Base-by-base conservation (phyloP, 805 yeast species). In the Hanseniaspora hatyaiensis region DNA sequence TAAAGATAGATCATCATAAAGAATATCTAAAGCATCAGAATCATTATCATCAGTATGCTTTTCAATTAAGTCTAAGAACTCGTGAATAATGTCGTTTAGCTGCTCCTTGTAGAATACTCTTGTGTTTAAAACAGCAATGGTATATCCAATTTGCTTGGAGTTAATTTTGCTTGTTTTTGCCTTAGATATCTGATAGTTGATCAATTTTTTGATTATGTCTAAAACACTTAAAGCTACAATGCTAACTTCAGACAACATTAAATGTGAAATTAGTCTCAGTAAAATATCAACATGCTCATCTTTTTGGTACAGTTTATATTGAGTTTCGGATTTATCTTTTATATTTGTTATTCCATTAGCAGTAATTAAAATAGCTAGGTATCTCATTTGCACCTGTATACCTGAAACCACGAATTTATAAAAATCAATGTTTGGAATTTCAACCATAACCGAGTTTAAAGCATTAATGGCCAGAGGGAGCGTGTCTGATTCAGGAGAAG, bases 31-130 rank as follows among this genome's bases (percentile, higher is more conserved):
- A 5, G 22, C 24, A 4, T 3, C 3, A 8, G 31, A 13, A 18
- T 15, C 16, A 12, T 20, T n/a, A 1, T n/a, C 50, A 8, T 45
- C 42, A 15, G 30, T 12, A 26, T 45, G 68, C 6, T 60, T 60
- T 40, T 61, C 63, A 29, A 67, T 50, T 45, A 59, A 73, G 16
- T 71, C 54, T 34, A 79, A 63, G 13, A 87, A 66, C 50, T 82
- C 94, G 24, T 76, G 73, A 16, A 87, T 67, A 67, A 89, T 80
- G 59, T 88, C 96, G 13, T 80, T 72, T 4, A 82, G 75, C 61
- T 92, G 98, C 54, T 86, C 94, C 51, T 79, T 79, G 60, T 89
- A 89, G 57, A 87, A 87, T 11, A 79, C 73, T 59, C 87, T 95
- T 2, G 76, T 72, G 1, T 87, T 78, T 46, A 89, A 68, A 50